Evolutionary conservation across 352 stramenopile species (phyloP).

Genomic region (Phytophthora melonis): DNA sequence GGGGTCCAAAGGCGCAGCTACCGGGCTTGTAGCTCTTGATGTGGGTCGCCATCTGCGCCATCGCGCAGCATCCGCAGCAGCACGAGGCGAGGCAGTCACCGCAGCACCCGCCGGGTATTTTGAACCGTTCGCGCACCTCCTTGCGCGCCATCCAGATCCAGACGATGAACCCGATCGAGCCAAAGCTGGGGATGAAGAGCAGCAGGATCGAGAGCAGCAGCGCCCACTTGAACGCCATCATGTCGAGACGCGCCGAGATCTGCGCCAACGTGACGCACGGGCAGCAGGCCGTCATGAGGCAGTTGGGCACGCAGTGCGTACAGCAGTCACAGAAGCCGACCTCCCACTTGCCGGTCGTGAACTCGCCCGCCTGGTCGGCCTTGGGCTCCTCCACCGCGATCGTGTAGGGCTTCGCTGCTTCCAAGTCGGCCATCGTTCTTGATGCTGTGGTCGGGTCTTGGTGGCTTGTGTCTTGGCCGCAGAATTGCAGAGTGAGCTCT

Average conservation of each 20-base stretch:
- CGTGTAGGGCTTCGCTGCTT: background rate
- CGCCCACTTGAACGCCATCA: slow-evolving; percentile 27
- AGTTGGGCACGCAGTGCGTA: slow-evolving; percentile 41
- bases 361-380: background rate
- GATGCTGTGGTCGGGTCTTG: background rate
- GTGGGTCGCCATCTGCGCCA: slow-evolving; percentile 58
- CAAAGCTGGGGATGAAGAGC: slow-evolving; percentile 9
- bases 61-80: slow-evolving; percentile 45
- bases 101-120: slow-evolving; percentile 44
- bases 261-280: slow-evolving; percentile 49
- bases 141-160: slow-evolving; percentile 38
- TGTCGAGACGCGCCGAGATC: slow-evolving; percentile 42
- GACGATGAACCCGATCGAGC: background rate
- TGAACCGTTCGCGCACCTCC: slow-evolving; percentile 39
- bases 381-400: slow-evolving; percentile 17
- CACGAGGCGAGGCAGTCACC: slow-evolving; percentile 36
- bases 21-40: slow-evolving; percentile 55
- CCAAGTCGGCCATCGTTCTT: slow-evolving; percentile 5
- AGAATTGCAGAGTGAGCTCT: slow-evolving; percentile 6
- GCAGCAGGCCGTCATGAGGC: slow-evolving; percentile 37
- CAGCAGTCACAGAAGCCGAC: slow-evolving; percentile 38
- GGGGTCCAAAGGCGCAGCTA: slow-evolving; percentile 43
- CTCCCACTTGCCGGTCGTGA: slow-evolving; percentile 21
- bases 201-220: slow-evolving; percentile 24
- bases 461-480: background rate